Base-by-base conservation (phyloP, 805 yeast genomes). In the Ogataea glucozyma region DNA sequence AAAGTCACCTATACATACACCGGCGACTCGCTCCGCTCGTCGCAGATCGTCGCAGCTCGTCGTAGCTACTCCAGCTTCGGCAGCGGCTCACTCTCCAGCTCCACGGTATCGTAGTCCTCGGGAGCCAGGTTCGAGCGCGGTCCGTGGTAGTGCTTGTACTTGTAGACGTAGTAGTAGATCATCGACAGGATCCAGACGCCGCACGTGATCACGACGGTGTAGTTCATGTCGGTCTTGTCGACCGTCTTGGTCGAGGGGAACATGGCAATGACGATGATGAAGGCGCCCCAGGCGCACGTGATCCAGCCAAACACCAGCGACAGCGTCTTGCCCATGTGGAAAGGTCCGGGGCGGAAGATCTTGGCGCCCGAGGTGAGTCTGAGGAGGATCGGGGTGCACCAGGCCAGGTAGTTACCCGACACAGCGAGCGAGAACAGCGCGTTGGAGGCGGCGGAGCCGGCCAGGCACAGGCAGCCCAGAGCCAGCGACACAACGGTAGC, bases 391-490 rank as follows among this genome's bases (percentile, higher is more conserved):
- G 89, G 88, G 33, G 71, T 66, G 39, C 77, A 69, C 85, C 87
- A 78, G 3, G 86, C 78, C 20, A 81, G 62, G 51, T 76, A 74
- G 57, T 81, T 79, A 43, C 86, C 83, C 8, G 83, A 76, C 46
- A 81, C 75, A 24, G 76, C 76, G 30, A 83, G 67, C 1, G 85
- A 75, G 65, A 83, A 84, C 34, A 84, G 67, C n/a, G 89, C 88
- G 44, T 66, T 69, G 2, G 88, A 78, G 17, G 88, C 87, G 4
- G 79, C 70, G 2, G 72, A 47, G 31, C 80, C 81, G 41, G 81
- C 79, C 40, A 83, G 62, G 46, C 79, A 75, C 46, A 83, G 65
- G 42, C 77, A 69, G 8, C 88, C 88, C 16, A 83, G 53, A 7
- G 73, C 41, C 8, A 77, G 57, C n/a, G 76, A 69, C 6, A 79